Evolutionary conservation across 768 basidiomycete genomes (phyloP), one percentile per base, ranked within the genome.

Genomic region (Pleurotus ostreatus): DNA sequence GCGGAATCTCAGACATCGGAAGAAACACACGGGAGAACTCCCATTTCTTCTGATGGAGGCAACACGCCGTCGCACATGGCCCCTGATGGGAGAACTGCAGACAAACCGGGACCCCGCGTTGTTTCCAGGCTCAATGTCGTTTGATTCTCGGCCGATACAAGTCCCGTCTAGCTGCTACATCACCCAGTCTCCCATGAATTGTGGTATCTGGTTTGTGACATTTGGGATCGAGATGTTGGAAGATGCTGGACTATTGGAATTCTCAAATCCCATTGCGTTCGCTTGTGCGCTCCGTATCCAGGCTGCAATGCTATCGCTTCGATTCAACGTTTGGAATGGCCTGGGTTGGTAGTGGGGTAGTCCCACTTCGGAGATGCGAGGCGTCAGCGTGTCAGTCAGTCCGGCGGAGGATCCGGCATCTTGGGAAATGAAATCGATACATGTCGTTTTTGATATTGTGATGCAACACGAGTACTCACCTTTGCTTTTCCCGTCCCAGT

Each of bases 21-120:
- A 56, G 74, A 70, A 63, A 65, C 61, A 60, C 55, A 65, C 26
- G 74, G 76, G 46, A 70, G 80, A 63, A 86, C 84, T 15, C 85
- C 84, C 0, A 81, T 72, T 56, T 85, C 85, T 25, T 80, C 78
- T 18, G 77, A 85, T 65, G 84, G 83, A n/a, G 81, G 78, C 20
- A 70, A 72, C 48, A 79, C 84, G 37, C 83, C 84, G 20, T 69
- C 71, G 20, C 67, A 65, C 60, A 63, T 67, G 58, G 58, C 69
- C 65, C 18, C 64, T 60, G 45, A 59, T 18, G 48, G 49, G 39
- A 61, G 58, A 44, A 44, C 59, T 55, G 46, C 54, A 20, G 15
- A 5, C 37, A n/a, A 53, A 18, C 16, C 22, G 12, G 18, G 39
- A 53, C 15, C 37, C 16, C 48, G 20, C 11, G 41, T 22, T 44